Base-by-base conservation (phyloP, 176 grass and related monocot genomes). In the Triticum dicoccoides region DNA sequence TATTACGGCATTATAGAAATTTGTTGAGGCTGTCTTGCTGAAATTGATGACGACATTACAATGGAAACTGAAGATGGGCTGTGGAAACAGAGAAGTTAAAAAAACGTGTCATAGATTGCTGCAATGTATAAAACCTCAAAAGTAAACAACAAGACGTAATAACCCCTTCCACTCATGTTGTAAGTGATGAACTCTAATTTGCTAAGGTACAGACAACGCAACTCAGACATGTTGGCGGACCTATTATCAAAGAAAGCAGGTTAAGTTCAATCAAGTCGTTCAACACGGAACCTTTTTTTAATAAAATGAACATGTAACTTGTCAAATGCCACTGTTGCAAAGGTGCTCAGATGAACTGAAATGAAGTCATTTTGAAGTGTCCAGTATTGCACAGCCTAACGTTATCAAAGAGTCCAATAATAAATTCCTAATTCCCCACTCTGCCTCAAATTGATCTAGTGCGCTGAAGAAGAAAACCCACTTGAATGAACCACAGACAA, bases 1-100 rank as follows among this genome's bases (percentile, higher is more conserved):
- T 45, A 45, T 45, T 45, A 11, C 11, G 27, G 24, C 42, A 45
- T 0, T 63, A 45, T 33, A 65, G 77, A 73, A 64, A 82, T 35
- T 70, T 27, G 75, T 9, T 75, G 76, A 33, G 63, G 24, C 41
- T 8, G 69, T 59, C 44, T 87, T 66, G 29, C 14, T 21, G 80
- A 70, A 30, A 75, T 45, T 59, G 65, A 32, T 4, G 35, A 12
- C 11, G n/a, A 20, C 93, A 91, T 93, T 81, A 58, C 81, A 68
- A 6, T 11, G 7, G 42, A 5, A 42, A 9, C 12, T 9, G 12
- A 38, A 12, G 52, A 17, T 29, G 23, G 8, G 5, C 72, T 25
- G 24, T 76, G 30, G 52, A 73, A 79, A 6, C 20, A 12, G 45
- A 84, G 8, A 6, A 86, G 45, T 25, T 21, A 39, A 23, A 35